Conservation (phyloP, 139 green algal genomes). For the Chlorella vulgaris region DNA sequence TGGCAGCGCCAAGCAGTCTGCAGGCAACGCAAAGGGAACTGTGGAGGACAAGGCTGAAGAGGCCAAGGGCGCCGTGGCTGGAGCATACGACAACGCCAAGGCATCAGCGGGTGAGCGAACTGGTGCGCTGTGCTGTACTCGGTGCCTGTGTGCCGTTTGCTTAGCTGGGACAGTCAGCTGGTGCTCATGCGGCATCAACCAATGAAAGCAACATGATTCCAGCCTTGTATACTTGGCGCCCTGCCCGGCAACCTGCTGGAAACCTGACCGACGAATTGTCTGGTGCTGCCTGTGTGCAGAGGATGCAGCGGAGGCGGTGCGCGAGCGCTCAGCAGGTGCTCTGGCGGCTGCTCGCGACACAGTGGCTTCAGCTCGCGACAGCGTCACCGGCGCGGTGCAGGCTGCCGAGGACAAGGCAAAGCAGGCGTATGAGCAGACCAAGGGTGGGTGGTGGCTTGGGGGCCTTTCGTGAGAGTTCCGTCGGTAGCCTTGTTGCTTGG, state of each 20-base stretch:
- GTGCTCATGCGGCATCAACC: no score
- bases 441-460: slow-evolving; percentile 3
- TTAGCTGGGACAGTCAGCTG: no score
- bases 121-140: no score
- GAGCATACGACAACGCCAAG: background rate
- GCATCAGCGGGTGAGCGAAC: background rate
- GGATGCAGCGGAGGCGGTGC: background rate
- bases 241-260: no score
- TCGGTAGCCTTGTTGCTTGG: no score
- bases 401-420: slow-evolving; percentile 19
- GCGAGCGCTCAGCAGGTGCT: background rate
- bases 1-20: background rate
- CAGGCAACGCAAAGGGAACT: background rate
- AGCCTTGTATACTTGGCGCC: no score
- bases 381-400: slow-evolving; percentile 4
- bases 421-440: slow-evolving; percentile 14
- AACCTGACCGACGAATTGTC: no score
- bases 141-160: no score
- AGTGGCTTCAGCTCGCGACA: slow-evolving; percentile 7
- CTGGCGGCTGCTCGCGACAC: slow-evolving; percentile 7
- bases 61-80: no score
- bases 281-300: background rate
- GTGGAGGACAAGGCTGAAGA: background rate
- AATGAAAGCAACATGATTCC: no score
- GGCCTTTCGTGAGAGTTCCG: background rate